Evolutionary conservation across 768 basidiomycete genomes (phyloP).

Genomic region (Glaciozyma antarctica): DNA sequence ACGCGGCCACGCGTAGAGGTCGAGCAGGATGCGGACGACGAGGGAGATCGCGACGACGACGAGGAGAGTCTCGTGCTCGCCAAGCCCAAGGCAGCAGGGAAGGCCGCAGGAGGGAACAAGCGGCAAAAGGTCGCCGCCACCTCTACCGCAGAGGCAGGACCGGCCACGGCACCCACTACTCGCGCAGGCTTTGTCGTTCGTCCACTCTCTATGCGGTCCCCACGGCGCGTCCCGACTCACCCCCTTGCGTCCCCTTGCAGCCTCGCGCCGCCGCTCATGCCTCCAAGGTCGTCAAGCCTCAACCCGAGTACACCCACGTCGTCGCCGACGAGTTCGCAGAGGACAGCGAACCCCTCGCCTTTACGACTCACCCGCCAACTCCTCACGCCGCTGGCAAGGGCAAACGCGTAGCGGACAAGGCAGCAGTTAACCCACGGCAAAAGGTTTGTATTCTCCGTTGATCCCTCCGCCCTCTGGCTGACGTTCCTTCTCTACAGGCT

Average conservation of each 20-base stretch:
- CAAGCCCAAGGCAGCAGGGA: not conserved
- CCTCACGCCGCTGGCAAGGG: slow-evolving; percentile 3
- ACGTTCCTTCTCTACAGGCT: not conserved
- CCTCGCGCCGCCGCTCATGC: slow-evolving; percentile 18
- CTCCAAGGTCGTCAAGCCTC: slow-evolving; percentile 13
- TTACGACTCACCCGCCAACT: slow-evolving; percentile 23
- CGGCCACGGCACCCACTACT: not conserved
- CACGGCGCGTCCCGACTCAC: not conserved
- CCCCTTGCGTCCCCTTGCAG: not conserved
- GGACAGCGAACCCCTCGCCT: slow-evolving; percentile 15
- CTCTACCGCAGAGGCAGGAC: not conserved
- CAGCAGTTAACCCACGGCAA: not conserved
- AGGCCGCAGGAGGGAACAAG: not conserved
- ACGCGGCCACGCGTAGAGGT: not conserved
- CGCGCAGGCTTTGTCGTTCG: not conserved
- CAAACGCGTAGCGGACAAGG: not conserved
- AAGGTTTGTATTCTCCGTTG: not conserved
- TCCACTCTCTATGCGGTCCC: not conserved
- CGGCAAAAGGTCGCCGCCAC: not conserved
- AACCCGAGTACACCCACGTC: slow-evolving; percentile 2
- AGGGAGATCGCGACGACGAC: not conserved
- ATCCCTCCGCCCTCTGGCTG: not conserved
- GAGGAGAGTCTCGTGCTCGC: not conserved
- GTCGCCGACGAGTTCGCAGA: slow-evolving; percentile 7
- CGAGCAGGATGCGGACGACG: not conserved